These are phyloP conservation scores for Sonneratia alba DNA, from an alignment of 345 rosid species.

Conservation along the genomic window DNA sequence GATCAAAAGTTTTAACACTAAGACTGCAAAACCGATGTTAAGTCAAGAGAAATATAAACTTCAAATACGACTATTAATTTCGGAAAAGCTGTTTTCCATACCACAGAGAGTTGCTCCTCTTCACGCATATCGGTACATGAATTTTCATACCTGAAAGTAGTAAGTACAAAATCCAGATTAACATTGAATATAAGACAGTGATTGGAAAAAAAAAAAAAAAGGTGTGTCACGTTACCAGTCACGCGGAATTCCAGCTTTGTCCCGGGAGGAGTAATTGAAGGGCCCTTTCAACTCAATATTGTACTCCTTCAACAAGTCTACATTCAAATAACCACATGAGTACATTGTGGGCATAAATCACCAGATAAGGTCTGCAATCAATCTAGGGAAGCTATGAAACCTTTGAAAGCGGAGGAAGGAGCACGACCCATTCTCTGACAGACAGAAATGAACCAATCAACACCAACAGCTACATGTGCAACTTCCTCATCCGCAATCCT, in stretches of 20 bases:
- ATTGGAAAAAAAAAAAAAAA: too few relatives aligned
- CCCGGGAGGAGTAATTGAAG: constrained; percentile 80
- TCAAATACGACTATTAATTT: neutral
- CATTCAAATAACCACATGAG: constrained; percentile 13
- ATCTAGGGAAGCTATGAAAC: constrained; percentile 16
- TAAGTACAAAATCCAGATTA: neutral
- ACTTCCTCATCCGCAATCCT: constrained; percentile 83
- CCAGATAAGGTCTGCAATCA: neutral
- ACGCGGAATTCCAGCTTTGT: constrained; percentile 86
- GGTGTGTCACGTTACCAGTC: constrained; percentile 43
- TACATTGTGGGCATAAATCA: neutral
- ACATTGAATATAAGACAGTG: neutral
- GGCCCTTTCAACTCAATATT: constrained; percentile 86
- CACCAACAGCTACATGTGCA: constrained; percentile 94
- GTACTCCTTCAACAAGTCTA: constrained; percentile 66
- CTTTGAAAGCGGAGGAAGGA: constrained; percentile 83
- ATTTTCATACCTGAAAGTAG: constrained; percentile 48
- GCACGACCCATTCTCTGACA: constrained; percentile 56
- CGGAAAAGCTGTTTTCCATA: constrained; percentile 15
- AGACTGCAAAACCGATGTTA: neutral
- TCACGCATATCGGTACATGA: constrained; percentile 29
- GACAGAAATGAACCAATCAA: constrained; percentile 65
- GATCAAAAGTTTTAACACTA: neutral
- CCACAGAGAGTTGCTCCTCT: constrained; percentile 50
- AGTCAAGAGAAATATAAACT: neutral